phyloP scores from a whole-genome alignment of 495 filamentous ascomycete genomes.

The Viridothelium virens region DNA sequence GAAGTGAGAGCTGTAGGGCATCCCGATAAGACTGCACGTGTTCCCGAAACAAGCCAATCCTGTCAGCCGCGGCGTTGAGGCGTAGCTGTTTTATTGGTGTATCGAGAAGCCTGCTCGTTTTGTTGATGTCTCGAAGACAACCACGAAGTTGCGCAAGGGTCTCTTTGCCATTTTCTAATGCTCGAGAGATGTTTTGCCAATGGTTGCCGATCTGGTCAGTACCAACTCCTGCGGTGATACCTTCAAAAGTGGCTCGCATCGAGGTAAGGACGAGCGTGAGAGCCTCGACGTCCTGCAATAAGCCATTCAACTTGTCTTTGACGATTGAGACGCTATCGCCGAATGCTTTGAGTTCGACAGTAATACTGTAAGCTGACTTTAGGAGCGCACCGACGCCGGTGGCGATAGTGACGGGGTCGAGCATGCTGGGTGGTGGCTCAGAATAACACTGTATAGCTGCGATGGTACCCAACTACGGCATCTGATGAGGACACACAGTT shows the following conservation, averaged over 20 bases:
- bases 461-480: too few relatives aligned
- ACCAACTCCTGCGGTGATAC: constrained; percentile 6
- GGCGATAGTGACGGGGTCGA: constrained; percentile 22
- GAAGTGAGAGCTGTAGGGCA: constrained; percentile 18
- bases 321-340: constrained; percentile 19
- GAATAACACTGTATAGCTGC: background rate
- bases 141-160: constrained; percentile 16
- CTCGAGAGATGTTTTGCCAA: constrained; percentile 17
- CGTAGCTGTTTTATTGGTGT: constrained; percentile 20
- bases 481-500: too few relatives aligned
- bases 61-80: constrained; percentile 18
- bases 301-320: constrained; percentile 14
- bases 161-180: constrained; percentile 17
- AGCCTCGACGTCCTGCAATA: constrained; percentile 22
- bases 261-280: constrained; percentile 19
- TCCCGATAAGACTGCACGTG: constrained; percentile 21
- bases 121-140: constrained; percentile 16
- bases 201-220: constrained; percentile 23
- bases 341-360: constrained; percentile 20
- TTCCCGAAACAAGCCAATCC: constrained; percentile 15
- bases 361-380: constrained; percentile 16
- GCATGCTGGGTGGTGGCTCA: constrained; percentile 5
- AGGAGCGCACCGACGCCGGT: constrained; percentile 19
- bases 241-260: constrained; percentile 23
- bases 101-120: constrained; percentile 16